phyloP scores from a whole-genome alignment of 1,284 basidiomycete species.

The Fomitopsis palustris region DNA sequence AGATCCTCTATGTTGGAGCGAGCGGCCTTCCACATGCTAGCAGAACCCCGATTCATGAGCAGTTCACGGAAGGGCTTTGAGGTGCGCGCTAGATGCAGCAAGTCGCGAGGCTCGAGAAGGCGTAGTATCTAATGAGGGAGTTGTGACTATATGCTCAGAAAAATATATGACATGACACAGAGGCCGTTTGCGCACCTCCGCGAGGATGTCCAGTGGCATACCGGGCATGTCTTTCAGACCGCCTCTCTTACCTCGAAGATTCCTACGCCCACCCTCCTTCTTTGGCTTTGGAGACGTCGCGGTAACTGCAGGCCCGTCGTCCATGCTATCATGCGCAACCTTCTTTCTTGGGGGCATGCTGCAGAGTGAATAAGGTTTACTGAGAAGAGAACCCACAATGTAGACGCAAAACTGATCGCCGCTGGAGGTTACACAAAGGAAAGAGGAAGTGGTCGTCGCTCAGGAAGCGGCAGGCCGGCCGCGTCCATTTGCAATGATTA shows the following conservation, averaged over 20 bases:
- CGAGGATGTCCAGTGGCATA: conserved; percentile 23
- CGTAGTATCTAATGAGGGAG: conserved; percentile 39
- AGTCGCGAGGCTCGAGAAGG: conserved; percentile 42
- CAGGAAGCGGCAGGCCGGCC: too few species aligned
- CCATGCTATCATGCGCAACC: background rate
- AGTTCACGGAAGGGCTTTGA: conserved; percentile 33
- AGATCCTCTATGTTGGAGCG: conserved; percentile 12
- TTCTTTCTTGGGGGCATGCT: conserved; percentile 8
- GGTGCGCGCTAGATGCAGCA: conserved; percentile 40
- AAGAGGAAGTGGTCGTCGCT: too few species aligned
- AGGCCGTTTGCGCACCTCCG: conserved; percentile 11
- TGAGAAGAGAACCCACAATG: background rate
- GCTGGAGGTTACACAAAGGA: too few species aligned
- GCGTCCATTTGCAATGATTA: too few species aligned
- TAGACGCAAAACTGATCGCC: too few species aligned
- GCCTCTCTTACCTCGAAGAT: background rate
- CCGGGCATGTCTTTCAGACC: conserved; percentile 15
- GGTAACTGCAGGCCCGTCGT: too few species aligned
- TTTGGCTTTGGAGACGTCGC: background rate
- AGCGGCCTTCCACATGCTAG: conserved; percentile 39
- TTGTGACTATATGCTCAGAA: background rate
- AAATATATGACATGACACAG: background rate
- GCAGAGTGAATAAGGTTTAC: too few species aligned
- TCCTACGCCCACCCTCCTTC: background rate
- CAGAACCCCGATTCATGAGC: conserved; percentile 33